Evolutionary conservation across 225 moss, liverwort and hornwort genomes (phyloP).

Genomic region (Ulota crispa): DNA sequence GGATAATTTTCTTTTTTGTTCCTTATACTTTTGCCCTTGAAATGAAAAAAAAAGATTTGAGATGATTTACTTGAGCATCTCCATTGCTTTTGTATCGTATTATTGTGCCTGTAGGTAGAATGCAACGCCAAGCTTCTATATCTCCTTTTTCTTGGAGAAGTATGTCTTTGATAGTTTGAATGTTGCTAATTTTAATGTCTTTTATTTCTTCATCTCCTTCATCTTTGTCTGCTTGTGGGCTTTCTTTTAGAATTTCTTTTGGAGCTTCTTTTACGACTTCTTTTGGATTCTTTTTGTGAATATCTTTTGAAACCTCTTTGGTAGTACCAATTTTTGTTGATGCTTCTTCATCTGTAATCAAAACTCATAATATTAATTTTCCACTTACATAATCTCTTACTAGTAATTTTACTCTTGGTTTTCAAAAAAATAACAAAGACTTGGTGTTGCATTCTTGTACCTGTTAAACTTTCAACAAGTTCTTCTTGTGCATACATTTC

Average conservation of each 20-base stretch:
- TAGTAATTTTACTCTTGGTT: not conserved
- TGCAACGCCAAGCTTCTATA: slow-evolving; percentile 58
- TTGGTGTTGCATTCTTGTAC: not conserved
- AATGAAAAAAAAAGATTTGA: not conserved
- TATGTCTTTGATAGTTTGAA: slow-evolving; percentile 45
- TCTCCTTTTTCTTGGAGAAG: slow-evolving; percentile 45
- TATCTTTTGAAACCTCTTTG: not conserved
- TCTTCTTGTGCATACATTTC: slow-evolving; percentile 15
- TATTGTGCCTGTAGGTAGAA: slow-evolving; percentile 75
- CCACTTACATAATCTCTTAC: no score
- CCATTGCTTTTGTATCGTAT: slow-evolving; percentile 63
- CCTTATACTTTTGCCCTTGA: not conserved
- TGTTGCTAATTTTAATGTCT: slow-evolving; percentile 26
- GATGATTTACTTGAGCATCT: slow-evolving; percentile 44
- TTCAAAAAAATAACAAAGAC: rapidly evolving
- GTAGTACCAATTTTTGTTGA: rapidly evolving
- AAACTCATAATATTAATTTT: no score
- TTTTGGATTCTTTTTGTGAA: not conserved
- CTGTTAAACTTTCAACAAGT: not conserved
- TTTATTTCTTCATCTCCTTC: not conserved
- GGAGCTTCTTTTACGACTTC: not conserved
- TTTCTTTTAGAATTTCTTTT: not conserved
- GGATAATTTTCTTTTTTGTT: not conserved
- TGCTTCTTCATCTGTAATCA: not conserved
- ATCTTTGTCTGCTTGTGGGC: not conserved